Evolutionary conservation across 768 basidiomycete species (phyloP).

Genomic region (Collybia nuda): DNA sequence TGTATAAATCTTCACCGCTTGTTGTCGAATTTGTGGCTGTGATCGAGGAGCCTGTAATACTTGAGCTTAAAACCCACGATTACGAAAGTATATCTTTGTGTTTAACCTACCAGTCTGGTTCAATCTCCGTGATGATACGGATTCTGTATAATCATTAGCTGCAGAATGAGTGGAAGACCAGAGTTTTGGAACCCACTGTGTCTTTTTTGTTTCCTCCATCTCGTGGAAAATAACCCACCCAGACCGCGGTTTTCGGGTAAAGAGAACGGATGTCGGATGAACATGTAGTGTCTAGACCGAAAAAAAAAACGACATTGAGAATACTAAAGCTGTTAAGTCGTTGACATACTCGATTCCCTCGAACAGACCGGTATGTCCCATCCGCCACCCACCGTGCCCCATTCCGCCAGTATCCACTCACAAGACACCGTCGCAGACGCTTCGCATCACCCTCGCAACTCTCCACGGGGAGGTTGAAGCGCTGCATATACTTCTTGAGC

Average conservation of each 20-base stretch:
- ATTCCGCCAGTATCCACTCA: constrained; percentile 93
- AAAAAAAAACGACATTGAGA: too few species aligned
- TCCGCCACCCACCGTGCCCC: constrained; percentile 90
- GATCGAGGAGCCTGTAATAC: constrained; percentile 30
- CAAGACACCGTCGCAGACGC: constrained; percentile 82
- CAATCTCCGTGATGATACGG: constrained; percentile 89
- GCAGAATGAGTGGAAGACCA: neutral
- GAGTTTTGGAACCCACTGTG: constrained; percentile 55
- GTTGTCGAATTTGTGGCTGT: constrained; percentile 29
- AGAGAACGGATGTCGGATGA: constrained; percentile 92
- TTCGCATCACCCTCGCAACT: constrained; percentile 91
- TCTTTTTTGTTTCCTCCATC: constrained; percentile 95
- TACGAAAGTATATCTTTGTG: neutral
- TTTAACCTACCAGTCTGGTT: constrained; percentile 83
- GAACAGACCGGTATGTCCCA: constrained; percentile 88
- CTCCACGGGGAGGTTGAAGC: constrained; percentile 78
- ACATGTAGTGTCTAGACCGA: constrained; percentile 71
- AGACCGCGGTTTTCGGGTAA: constrained; percentile 86
- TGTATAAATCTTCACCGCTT: constrained; percentile 5
- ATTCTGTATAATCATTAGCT: constrained; percentile 54
- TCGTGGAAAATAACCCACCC: constrained; percentile 97
- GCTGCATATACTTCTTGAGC: constrained; percentile 90
- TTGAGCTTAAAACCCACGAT: neutral
- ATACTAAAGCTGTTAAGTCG: neutral
- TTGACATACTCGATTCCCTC: constrained; percentile 73